These are phyloP conservation scores for Ophiosphaerella korrae DNA, from an alignment of 2,329 filamentous ascomycete species.

Conservation along the genomic window DNA sequence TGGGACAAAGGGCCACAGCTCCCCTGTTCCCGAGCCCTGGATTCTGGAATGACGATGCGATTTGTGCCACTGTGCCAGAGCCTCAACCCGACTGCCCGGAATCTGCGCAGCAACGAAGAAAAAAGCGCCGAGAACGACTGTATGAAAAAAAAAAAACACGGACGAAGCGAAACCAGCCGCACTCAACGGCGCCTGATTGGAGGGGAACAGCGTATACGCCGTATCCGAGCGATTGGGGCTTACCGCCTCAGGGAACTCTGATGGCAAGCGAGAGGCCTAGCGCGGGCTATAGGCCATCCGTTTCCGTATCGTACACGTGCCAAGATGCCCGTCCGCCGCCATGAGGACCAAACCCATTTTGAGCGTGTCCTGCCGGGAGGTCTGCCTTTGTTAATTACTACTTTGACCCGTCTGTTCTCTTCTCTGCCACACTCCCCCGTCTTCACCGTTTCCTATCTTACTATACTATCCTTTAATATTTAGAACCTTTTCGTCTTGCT, in stretches of 20 bases:
- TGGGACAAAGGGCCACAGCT: no score
- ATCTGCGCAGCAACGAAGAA: no score
- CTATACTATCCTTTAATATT: constrained; percentile 23
- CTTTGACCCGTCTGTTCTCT: constrained; percentile 19
- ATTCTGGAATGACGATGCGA: no score
- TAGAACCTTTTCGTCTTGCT: neutral
- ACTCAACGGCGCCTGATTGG: constrained; percentile 10
- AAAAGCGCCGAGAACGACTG: no score
- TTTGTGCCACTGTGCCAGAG: no score
- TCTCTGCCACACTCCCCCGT: constrained; percentile 7
- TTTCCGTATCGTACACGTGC: constrained; percentile 24
- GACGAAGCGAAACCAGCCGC: constrained; percentile 9
- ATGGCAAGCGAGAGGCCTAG: constrained; percentile 15
- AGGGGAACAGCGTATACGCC: constrained; percentile 13
- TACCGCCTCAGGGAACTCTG: constrained; percentile 5
- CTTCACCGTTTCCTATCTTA: constrained; percentile 5
- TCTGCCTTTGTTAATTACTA: constrained; percentile 22
- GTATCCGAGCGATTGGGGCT: constrained; percentile 10
- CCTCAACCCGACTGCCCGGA: no score
- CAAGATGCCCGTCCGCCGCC: constrained; percentile 22
- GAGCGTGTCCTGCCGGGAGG: constrained; percentile 12
- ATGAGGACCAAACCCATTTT: constrained; percentile 20
- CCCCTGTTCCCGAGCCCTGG: no score
- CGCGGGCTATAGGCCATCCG: constrained; percentile 29
- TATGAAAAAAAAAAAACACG: no score